Evolutionary conservation across 2,329 filamentous ascomycete species (phyloP).

Genomic region (Hypoxylon sp.): DNA sequence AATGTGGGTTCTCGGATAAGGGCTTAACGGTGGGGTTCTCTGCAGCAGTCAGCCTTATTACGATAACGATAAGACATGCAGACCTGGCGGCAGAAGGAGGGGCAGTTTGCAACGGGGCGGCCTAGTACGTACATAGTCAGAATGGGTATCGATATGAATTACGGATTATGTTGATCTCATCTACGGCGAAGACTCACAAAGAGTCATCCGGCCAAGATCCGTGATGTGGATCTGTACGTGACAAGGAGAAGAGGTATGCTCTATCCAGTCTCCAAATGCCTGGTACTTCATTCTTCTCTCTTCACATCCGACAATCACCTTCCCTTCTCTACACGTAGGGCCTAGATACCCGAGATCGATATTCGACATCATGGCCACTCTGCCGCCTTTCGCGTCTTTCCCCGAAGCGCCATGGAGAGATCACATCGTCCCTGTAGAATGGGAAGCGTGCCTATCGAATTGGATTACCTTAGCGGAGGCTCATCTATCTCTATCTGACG

Average conservation of each 20-base stretch:
- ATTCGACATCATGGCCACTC: conserved; percentile 49
- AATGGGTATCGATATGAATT: too few species aligned
- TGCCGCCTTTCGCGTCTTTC: conserved; percentile 81
- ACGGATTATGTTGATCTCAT: not conserved
- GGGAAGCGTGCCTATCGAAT: conserved; percentile 77
- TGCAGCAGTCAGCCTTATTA: not conserved
- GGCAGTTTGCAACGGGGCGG: too few species aligned
- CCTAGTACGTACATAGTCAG: too few species aligned
- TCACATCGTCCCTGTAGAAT: conserved; percentile 73
- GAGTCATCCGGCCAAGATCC: conserved; percentile 38
- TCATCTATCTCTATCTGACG: conserved; percentile 66
- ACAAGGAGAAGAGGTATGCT: not conserved
- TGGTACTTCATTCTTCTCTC: not conserved
- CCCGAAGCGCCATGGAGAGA: conserved; percentile 73
- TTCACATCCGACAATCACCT: too few species aligned
- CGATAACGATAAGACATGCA: not conserved
- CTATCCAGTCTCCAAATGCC: not conserved
- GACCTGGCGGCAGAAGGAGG: too few species aligned
- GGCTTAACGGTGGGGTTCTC: conserved; percentile 20
- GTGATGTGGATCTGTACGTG: conserved; percentile 9
- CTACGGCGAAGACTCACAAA: conserved; percentile 8
- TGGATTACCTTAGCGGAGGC: conserved; percentile 75
- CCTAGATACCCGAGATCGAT: not conserved
- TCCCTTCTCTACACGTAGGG: too few species aligned
- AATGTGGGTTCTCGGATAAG: conserved; percentile 33